Evolutionary conservation across 306 rosid species (phyloP).

Genomic region (Bauhinia variegata): DNA sequence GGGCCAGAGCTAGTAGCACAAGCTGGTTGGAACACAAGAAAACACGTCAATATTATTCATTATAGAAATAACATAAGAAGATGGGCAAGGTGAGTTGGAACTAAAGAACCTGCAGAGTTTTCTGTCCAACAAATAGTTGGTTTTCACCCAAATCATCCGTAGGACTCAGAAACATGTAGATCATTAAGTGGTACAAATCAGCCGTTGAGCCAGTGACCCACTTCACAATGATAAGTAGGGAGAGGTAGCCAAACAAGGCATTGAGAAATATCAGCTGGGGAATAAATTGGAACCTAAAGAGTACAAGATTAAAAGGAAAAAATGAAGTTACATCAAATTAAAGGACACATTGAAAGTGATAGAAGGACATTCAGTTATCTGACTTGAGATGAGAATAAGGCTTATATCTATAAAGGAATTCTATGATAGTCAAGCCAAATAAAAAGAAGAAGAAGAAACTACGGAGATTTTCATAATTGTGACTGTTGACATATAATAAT

Average conservation of each 20-base stretch:
- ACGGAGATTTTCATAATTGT: constrained; percentile 9
- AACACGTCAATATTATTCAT: constrained; percentile 20
- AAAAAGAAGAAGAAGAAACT: neutral
- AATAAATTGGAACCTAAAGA: constrained; percentile 87
- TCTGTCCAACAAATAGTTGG: constrained; percentile 93
- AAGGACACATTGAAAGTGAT: constrained; percentile 17
- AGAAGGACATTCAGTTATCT: constrained; percentile 1
- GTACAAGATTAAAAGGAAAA: constrained; percentile 24
- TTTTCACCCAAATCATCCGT: constrained; percentile 90
- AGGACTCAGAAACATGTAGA: constrained; percentile 97
- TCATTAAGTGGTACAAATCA: constrained; percentile 91
- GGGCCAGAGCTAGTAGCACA: constrained; percentile 72
- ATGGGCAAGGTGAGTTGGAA: neutral
- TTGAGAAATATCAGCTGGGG: constrained; percentile 94
- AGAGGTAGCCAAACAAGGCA: constrained; percentile 88
- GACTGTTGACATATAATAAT: neutral
- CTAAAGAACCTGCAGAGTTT: constrained; percentile 67
- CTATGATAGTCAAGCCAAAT: neutral
- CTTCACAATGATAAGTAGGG: constrained; percentile 78
- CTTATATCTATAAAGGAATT: neutral
- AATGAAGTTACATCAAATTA: constrained; percentile 10
- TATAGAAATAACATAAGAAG: too few species aligned
- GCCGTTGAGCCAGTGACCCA: constrained; percentile 96
- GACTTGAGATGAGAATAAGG: constrained; percentile 31
- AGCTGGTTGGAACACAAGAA: constrained; percentile 55